Evolutionary conservation across 139 green algal species (phyloP).

Genomic region (Auxenochlorella protothecoides): DNA sequence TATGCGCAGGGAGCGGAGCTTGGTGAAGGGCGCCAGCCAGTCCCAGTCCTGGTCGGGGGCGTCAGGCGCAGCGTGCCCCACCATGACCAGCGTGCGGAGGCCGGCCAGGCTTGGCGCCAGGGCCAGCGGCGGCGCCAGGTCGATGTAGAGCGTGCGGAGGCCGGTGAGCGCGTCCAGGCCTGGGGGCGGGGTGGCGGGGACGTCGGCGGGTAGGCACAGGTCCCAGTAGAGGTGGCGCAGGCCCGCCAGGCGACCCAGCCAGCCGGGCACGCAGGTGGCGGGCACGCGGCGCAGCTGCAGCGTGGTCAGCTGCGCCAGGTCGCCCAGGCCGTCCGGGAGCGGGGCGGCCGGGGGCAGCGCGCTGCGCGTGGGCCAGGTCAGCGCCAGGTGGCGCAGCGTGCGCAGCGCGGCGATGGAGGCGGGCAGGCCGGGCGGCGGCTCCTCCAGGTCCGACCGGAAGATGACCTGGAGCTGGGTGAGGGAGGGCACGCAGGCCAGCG

Average conservation of each 20-base stretch:
- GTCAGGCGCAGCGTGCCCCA: neutral
- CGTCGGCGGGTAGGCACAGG: slow-evolving; percentile 7
- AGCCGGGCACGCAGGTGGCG: neutral
- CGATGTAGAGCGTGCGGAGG: slow-evolving; percentile 3
- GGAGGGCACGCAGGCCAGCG: no score
- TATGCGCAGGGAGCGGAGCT: slow-evolving; percentile 1
- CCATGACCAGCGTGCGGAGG: neutral
- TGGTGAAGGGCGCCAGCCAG: slow-evolving; percentile 3
- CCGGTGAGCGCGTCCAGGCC: neutral
- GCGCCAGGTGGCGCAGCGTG: slow-evolving; percentile 7
- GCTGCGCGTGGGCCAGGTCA: slow-evolving; percentile 1
- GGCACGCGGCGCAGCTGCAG: slow-evolving; percentile 13
- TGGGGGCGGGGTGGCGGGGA: neutral
- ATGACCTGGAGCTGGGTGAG: no score
- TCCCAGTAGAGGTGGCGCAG: slow-evolving; percentile 11
- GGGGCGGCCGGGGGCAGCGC: slow-evolving; percentile 2
- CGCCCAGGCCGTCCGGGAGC: slow-evolving; percentile 1
- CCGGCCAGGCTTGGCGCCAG: slow-evolving; percentile 4
- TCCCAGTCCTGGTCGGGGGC: neutral
- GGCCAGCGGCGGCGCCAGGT: neutral
- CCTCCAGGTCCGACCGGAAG: no score
- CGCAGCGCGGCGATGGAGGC: neutral
- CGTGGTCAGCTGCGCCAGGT: slow-evolving; percentile 3
- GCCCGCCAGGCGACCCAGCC: neutral
- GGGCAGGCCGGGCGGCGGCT: neutral